Evolutionary conservation across 208 protist genomes (phyloP).

Genomic region (Trypanosomatidae sp.): DNA sequence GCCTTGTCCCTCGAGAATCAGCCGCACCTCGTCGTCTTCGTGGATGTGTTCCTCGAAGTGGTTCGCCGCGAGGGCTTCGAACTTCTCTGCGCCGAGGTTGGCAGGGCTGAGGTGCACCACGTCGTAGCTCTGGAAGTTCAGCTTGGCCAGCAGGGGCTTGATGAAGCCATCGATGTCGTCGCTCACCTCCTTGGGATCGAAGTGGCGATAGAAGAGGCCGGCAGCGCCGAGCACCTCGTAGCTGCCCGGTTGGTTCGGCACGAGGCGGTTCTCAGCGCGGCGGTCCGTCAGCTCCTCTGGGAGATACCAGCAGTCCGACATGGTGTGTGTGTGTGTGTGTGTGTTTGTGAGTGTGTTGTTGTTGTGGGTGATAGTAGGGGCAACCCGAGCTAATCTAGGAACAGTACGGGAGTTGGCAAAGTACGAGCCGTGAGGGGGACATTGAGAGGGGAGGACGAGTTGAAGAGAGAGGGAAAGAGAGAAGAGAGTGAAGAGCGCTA

Average conservation of each 20-base stretch:
- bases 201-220: slow-evolving; percentile 43
- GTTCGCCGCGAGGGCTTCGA: slow-evolving; percentile 41
- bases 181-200: slow-evolving; percentile 29
- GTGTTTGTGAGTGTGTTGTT: neutral
- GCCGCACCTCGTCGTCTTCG: slow-evolving; percentile 90
- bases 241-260: slow-evolving; percentile 42
- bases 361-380: neutral
- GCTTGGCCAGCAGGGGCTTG: slow-evolving; percentile 33
- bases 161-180: slow-evolving; percentile 33
- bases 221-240: slow-evolving; percentile 41
- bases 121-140: slow-evolving; percentile 56
- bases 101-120: slow-evolving; percentile 34
- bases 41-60: slow-evolving; percentile 87
- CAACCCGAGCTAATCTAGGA: neutral
- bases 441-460: no score
- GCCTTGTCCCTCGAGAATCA: slow-evolving; percentile 64
- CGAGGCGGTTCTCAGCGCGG: slow-evolving; percentile 47
- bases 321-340: slow-evolving; percentile 10
- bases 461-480: no score
- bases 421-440: no score
- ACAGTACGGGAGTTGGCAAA: neutral
- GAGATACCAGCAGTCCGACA: slow-evolving; percentile 68
- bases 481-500: no score
- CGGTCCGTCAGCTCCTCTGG: slow-evolving; percentile 40
- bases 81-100: slow-evolving; percentile 38